A percentile compares a stretch with the other conserved stretches of the same genome.
Evolutionary conservation across 2,329 filamentous ascomycete genomes (phyloP).

Genomic region (Tricladium varicosporioides): DNA sequence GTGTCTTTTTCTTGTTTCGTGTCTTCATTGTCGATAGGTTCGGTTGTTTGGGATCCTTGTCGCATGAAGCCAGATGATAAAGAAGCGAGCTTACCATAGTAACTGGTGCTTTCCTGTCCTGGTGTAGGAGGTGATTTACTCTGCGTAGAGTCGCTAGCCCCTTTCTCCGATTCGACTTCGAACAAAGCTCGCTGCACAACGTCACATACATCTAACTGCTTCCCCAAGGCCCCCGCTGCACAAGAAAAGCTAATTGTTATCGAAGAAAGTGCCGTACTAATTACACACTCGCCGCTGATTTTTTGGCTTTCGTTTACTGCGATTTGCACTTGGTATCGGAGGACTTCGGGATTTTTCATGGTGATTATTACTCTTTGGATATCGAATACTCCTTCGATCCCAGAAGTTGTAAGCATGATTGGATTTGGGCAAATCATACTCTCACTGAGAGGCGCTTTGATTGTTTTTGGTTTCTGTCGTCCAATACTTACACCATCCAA

Average conservation of each 20-base stretch:
- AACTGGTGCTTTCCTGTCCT: constrained; percentile 6
- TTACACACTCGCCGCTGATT: constrained; percentile 33
- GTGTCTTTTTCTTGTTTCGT: constrained; percentile 3
- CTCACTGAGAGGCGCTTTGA: constrained; percentile 4
- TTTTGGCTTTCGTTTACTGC: constrained; percentile 28
- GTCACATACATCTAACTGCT: constrained; percentile 33
- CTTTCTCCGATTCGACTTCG: constrained; percentile 19
- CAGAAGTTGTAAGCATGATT: constrained; percentile 33
- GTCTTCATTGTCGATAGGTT: constrained; percentile 6
- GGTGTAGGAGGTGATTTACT: neutral
- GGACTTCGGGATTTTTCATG: constrained; percentile 27
- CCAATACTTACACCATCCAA: constrained; percentile 1
- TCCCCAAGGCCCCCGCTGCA: constrained; percentile 27
- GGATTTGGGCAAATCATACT: constrained; percentile 36
- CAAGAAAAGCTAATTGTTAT: constrained; percentile 34
- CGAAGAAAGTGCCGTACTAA: constrained; percentile 34
- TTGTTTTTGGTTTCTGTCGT: constrained; percentile 8
- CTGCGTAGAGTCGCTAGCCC: neutral
- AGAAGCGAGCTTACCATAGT: constrained; percentile 3
- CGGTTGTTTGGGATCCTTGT: constrained; percentile 1
- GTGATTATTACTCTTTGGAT: constrained; percentile 33
- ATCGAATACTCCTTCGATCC: constrained; percentile 33
- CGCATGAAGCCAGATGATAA: constrained; percentile 7
- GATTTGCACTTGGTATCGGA: constrained; percentile 27
- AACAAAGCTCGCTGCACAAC: constrained; percentile 29